Evolutionary conservation across 257 asterid species (phyloP), one percentile per base, ranked within the genome.

Genomic region (Schizonepeta tenuifolia): DNA sequence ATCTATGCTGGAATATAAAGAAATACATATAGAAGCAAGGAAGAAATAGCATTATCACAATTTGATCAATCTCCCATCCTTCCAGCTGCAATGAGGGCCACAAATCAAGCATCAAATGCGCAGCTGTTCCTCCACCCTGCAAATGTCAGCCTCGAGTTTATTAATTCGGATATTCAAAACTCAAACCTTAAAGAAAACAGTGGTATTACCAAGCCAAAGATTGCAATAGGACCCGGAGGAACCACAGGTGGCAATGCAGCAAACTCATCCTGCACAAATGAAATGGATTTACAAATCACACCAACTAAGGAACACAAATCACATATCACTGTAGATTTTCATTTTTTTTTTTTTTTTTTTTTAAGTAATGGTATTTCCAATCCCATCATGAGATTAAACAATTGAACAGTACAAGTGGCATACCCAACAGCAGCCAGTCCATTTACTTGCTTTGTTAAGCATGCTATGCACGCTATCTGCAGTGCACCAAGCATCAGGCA

Each of bases 71-170:
- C 78, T 91, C 97, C 97, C 96, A 89, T 40, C 97, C 96, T 65
- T 89, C 92, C 15, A 91, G 87, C 86, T 84, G 83, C 82, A 89
- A 56, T 3, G 95, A 87, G 58, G 97, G 96, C 92, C 92, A 89
- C 35, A 87, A 63, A 57, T 87, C 85, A 70, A 86, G 95, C 88
- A 89, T 80, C 85, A 89, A 74, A 79, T 84, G 96, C 10, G 97
- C 97, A 69, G 93, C 86, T 47, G 97, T 91, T 73, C 96, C 96
- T 46, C 91, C 96, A 15, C 93, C 97, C 96, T 89, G 85, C 64
- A 68, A 71, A 67, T 54, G 40, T 15, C 43, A 38, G 10, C 9
- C 11, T 38, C 9, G 11, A 38, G 9, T 9, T 4, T 38, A 38
- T 38, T 3, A 38, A 7, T 38, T 38, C 43, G 43, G 10, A 38